Conservation (phyloP, 441 rosid species). For the Brassica balearica region DNA sequence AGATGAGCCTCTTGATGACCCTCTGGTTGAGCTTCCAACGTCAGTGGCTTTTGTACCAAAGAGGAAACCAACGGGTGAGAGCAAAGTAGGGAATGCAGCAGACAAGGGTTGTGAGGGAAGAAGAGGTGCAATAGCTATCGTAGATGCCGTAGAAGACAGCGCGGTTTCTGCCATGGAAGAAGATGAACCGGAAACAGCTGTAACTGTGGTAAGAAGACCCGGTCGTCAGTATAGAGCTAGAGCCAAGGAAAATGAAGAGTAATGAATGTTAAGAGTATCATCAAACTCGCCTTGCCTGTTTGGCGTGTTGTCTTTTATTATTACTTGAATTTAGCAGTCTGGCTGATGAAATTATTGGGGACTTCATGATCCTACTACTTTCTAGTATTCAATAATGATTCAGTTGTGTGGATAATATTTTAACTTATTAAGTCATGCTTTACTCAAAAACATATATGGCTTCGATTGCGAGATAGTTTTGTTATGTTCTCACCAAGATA, state of each 20-base stretch:
- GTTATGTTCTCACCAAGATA: constrained; percentile 28
- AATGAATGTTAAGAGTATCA: constrained; percentile 29
- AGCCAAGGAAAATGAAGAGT: constrained; percentile 50
- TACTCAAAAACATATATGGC: not conserved
- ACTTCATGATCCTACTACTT: not conserved
- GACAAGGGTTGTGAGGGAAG: constrained; percentile 43
- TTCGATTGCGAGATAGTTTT: constrained; percentile 25
- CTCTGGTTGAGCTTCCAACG: constrained; percentile 57
- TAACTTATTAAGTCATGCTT: not conserved
- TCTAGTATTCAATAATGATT: not conserved
- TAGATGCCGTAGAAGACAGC: constrained; percentile 44
- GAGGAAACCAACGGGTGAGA: constrained; percentile 52
- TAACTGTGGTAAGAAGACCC: constrained; percentile 38
- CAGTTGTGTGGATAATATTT: not conserved
- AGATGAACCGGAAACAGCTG: constrained; percentile 59
- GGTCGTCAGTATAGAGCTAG: constrained; percentile 70
- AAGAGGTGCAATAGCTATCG: constrained; percentile 54
- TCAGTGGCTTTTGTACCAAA: constrained; percentile 70
- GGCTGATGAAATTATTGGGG: not conserved
- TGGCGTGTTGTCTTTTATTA: not conserved
- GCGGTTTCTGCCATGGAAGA: constrained; percentile 77
- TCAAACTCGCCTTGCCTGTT: not conserved
- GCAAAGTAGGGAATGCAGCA: constrained; percentile 20
- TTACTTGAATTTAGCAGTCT: not conserved
- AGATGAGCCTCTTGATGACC: constrained; percentile 49